phyloP scores from a whole-genome alignment of 2,329 filamentous ascomycete species.

The Metarhizium robertsii region DNA sequence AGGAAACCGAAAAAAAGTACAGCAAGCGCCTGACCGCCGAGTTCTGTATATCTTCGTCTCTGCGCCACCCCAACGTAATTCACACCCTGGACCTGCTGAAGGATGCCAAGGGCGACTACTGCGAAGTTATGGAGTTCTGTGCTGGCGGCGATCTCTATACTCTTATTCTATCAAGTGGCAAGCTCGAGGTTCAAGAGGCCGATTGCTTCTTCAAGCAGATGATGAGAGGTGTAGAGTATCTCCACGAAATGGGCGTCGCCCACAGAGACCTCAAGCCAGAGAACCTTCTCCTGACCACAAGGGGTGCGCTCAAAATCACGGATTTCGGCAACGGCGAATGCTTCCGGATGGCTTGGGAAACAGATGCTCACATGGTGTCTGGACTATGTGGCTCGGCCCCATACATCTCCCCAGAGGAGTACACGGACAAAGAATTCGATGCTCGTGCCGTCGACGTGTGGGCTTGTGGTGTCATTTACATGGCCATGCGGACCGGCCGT shows the following conservation, averaged over 20 bases:
- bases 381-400: slow-evolving; percentile 93
- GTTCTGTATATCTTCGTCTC: slow-evolving; percentile 95
- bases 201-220: slow-evolving; percentile 99
- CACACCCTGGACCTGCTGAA: slow-evolving; percentile 93
- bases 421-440: slow-evolving; percentile 90
- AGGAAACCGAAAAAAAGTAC: slow-evolving; percentile 95
- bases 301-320: slow-evolving; percentile 91
- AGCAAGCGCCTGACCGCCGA: slow-evolving; percentile 95
- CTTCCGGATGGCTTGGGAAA: slow-evolving; percentile 99
- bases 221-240: slow-evolving; percentile 97
- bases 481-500: slow-evolving; percentile 96
- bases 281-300: slow-evolving; percentile 86
- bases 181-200: slow-evolving; percentile 84
- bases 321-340: slow-evolving; percentile 99
- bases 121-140: slow-evolving; percentile 99
- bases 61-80: slow-evolving; percentile 95
- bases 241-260: slow-evolving; percentile 98
- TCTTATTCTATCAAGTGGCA: slow-evolving; percentile 79
- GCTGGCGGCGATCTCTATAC: slow-evolving; percentile 94
- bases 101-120: slow-evolving; percentile 94
- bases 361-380: slow-evolving; percentile 95
- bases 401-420: slow-evolving; percentile 96
- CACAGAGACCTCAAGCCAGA: slow-evolving; percentile 96
- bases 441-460: slow-evolving; percentile 96
- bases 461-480: slow-evolving; percentile 98